Percentiles rank a stretch among this genome's conserved stretches.
Evolutionary conservation across 441 rosid genomes (phyloP).

Genomic region (Brassica balearica): DNA sequence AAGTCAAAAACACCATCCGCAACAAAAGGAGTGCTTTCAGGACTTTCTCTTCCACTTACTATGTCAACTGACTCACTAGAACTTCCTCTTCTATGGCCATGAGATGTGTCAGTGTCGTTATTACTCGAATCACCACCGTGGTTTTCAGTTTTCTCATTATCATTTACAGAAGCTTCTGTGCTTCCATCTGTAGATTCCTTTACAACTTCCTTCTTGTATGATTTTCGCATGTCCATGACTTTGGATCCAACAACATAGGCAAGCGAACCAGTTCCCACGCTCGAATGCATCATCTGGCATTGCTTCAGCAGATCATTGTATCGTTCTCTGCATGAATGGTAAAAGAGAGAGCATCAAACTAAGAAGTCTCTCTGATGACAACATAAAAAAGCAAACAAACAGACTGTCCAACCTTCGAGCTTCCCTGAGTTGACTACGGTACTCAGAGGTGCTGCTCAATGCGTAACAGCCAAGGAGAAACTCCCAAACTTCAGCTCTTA

Average conservation of each 20-base stretch:
- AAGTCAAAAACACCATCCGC: conserved; percentile 61
- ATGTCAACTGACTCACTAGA: conserved; percentile 70
- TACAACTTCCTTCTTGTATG: conserved; percentile 66
- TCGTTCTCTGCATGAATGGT: conserved; percentile 70
- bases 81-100: conserved; percentile 59
- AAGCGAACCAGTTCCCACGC: conserved; percentile 93
- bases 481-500: conserved; percentile 98
- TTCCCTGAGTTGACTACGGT: conserved; percentile 72
- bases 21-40: conserved; percentile 59
- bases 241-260: conserved; percentile 95
- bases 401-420: conserved; percentile 70
- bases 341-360: not conserved
- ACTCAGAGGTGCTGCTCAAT: conserved; percentile 80
- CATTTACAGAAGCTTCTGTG: conserved; percentile 52
- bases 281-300: conserved; percentile 92
- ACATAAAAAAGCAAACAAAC: conserved; percentile 25
- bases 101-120: conserved; percentile 1
- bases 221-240: conserved; percentile 91
- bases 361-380: not conserved
- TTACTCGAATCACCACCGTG: conserved; percentile 8
- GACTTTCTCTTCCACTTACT: conserved; percentile 67
- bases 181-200: conserved; percentile 52
- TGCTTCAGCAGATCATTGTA: conserved; percentile 72
- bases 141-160: conserved; percentile 50
- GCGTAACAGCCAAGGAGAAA: conserved; percentile 96